Evolutionary conservation across 2,329 filamentous ascomycete species (phyloP).

Genomic region (Stagonosporopsis tanaceti): DNA sequence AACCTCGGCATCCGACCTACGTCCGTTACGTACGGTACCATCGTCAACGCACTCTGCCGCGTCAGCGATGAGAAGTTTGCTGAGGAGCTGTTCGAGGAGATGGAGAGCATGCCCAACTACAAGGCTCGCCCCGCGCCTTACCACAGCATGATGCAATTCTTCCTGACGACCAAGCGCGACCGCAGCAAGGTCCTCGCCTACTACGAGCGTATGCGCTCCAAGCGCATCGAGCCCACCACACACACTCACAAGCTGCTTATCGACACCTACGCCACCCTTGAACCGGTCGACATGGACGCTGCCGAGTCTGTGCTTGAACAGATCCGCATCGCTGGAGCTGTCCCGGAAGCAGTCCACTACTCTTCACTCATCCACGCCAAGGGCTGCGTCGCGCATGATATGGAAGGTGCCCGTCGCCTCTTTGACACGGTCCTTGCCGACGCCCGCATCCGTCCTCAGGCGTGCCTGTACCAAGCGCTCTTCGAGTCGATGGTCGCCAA

Average conservation of each 20-base stretch:
- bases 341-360: constrained; percentile 92
- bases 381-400: constrained; percentile 91
- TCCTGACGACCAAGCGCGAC: constrained; percentile 96
- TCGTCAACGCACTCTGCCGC: constrained; percentile 96
- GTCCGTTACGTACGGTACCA: constrained; percentile 96
- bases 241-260: constrained; percentile 98
- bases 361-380: constrained; percentile 95
- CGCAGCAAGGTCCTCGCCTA: constrained; percentile 92
- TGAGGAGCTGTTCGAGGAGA: constrained; percentile 97
- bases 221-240: constrained; percentile 86
- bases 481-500: constrained; percentile 98
- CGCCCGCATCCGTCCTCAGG: constrained; percentile 72
- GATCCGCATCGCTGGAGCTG: constrained; percentile 76
- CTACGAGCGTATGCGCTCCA: constrained; percentile 91
- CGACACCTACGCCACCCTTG: constrained; percentile 91
- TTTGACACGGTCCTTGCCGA: constrained; percentile 83
- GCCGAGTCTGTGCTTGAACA: constrained; percentile 83
- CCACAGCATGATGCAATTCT: constrained; percentile 99
- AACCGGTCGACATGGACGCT: constrained; percentile 86
- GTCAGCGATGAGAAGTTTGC: constrained; percentile 98
- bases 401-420: constrained; percentile 79
- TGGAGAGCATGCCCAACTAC: constrained; percentile 99
- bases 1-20: constrained; percentile 91
- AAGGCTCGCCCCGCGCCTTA: constrained; percentile 96
- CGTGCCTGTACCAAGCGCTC: constrained; percentile 94